These are phyloP conservation scores for Psilocybe mexicana DNA, from an alignment of 1,284 basidiomycete genomes.

Conservation along the genomic window DNA sequence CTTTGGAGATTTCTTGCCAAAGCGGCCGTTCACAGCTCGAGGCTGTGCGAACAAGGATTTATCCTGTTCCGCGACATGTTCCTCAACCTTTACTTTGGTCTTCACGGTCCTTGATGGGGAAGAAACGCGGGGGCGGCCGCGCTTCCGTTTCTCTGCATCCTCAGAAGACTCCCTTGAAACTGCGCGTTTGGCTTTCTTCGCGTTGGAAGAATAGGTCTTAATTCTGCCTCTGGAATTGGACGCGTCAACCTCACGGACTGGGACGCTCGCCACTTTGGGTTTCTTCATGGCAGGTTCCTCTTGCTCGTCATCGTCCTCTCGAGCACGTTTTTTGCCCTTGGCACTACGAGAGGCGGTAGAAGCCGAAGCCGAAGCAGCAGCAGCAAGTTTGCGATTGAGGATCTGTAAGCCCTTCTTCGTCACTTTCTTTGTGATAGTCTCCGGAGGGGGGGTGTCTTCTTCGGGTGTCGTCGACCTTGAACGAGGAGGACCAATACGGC, in stretches of 20 bases:
- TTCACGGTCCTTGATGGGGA: conserved; percentile 11
- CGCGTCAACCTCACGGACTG: neutral
- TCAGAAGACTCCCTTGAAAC: conserved; percentile 14
- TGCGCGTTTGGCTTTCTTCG: conserved; percentile 12
- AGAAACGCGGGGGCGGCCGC: conserved; percentile 38
- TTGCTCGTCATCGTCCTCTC: conserved; percentile 13
- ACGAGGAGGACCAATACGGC: conserved; percentile 54
- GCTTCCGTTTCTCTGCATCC: conserved; percentile 33
- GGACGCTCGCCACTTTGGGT: conserved; percentile 13
- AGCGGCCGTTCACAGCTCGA: conserved; percentile 50
- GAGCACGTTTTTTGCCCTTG: conserved; percentile 18
- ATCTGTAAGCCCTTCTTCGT: conserved; percentile 49
- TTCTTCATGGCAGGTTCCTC: conserved; percentile 14
- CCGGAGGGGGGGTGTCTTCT: conserved; percentile 50
- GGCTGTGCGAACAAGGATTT: conserved; percentile 31
- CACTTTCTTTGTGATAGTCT: conserved; percentile 41
- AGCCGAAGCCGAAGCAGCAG: conserved; percentile 24
- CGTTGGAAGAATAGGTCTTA: conserved; percentile 20
- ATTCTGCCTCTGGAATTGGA: conserved; percentile 14
- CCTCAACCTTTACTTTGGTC: conserved; percentile 27
- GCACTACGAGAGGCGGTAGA: conserved; percentile 4
- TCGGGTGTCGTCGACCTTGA: conserved; percentile 50
- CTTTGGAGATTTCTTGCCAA: conserved; percentile 36
- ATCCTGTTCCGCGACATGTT: conserved; percentile 20
- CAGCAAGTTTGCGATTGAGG: conserved; percentile 55